These are phyloP conservation scores for Auriculariales sp. DNA, from an alignment of 768 basidiomycete species.

Conservation along the genomic window DNA sequence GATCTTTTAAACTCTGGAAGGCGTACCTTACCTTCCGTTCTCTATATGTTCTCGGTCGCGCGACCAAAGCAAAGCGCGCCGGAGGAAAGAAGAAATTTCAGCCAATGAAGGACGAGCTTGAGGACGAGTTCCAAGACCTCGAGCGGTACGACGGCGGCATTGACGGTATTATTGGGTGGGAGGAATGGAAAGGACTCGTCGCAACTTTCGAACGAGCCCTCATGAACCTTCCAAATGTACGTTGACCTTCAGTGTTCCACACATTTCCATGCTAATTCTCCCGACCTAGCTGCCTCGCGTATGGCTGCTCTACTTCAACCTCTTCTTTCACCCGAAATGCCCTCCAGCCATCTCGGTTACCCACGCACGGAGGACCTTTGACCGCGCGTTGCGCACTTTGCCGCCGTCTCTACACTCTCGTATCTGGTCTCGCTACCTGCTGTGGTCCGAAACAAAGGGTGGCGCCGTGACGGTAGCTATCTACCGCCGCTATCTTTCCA, in stretches of 20 bases:
- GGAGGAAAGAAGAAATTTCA: slow-evolving; percentile 87
- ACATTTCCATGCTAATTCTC: neutral
- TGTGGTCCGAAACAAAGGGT: slow-evolving; percentile 79
- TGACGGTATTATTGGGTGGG: slow-evolving; percentile 84
- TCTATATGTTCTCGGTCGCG: slow-evolving; percentile 73
- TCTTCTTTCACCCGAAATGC: slow-evolving; percentile 81
- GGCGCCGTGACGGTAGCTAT: slow-evolving; percentile 65
- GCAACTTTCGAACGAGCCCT: slow-evolving; percentile 85
- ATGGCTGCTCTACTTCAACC: slow-evolving; percentile 86
- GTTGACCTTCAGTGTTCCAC: slow-evolving; percentile 13
- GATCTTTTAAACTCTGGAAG: slow-evolving; percentile 92
- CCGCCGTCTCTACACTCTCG: slow-evolving; percentile 85
- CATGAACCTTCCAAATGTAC: slow-evolving; percentile 85
- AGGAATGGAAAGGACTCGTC: slow-evolving; percentile 85
- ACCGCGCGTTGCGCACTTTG: slow-evolving; percentile 84
- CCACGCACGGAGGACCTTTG: slow-evolving; percentile 87
- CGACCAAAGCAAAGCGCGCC: slow-evolving; percentile 53
- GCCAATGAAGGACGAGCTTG: slow-evolving; percentile 78
- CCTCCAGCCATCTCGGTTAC: slow-evolving; percentile 73
- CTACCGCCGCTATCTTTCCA: slow-evolving; percentile 77
- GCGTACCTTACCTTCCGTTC: slow-evolving; percentile 75
- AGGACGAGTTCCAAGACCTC: slow-evolving; percentile 66
- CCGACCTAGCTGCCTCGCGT: slow-evolving; percentile 64
- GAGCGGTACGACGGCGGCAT: slow-evolving; percentile 79
- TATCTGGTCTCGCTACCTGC: slow-evolving; percentile 84